Evolutionary conservation across 306 rosid species (phyloP).

Genomic region (Hippophae tibetana): DNA sequence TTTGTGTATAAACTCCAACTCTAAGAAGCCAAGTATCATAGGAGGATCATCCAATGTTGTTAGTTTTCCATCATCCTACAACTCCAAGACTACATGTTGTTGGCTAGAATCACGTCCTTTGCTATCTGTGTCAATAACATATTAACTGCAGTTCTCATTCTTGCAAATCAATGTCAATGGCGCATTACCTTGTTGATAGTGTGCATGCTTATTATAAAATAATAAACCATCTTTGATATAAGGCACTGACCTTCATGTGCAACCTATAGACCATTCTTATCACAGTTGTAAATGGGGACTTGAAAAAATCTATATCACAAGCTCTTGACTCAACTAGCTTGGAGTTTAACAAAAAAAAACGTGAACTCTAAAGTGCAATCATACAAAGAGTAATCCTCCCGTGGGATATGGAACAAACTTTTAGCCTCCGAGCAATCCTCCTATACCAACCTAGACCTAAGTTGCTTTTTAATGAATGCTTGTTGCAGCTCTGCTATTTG

Average conservation of each 20-base stretch:
- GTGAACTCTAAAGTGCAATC: slow-evolving; percentile 76
- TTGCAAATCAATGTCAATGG: slow-evolving; percentile 87
- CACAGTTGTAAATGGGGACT: slow-evolving; percentile 53
- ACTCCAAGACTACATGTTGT: slow-evolving; percentile 92
- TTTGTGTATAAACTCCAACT: slow-evolving; percentile 48
- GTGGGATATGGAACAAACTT: too few relatives aligned
- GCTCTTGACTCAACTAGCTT: slow-evolving; percentile 82
- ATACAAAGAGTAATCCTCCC: slow-evolving; percentile 50
- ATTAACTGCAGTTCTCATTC: slow-evolving; percentile 86
- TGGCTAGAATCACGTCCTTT: slow-evolving; percentile 79
- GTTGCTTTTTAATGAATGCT: too few relatives aligned
- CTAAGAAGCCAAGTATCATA: slow-evolving; percentile 55
- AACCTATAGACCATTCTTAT: slow-evolving; percentile 42
- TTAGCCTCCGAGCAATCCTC: too few relatives aligned
- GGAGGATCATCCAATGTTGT: slow-evolving; percentile 85
- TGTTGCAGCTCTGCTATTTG: too few relatives aligned
- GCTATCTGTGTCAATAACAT: slow-evolving; percentile 83
- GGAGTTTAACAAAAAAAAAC: slow-evolving; percentile 69
- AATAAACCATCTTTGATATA: slow-evolving; percentile 76
- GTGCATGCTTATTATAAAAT: slow-evolving; percentile 82
- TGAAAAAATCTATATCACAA: slow-evolving; percentile 53
- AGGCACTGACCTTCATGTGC: slow-evolving; percentile 58
- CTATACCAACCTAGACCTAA: too few relatives aligned
- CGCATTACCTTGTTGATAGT: slow-evolving; percentile 82
- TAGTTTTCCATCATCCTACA: slow-evolving; percentile 69